These are phyloP conservation scores for Lithospermum erythrorhizon DNA, from an alignment of 257 asterid genomes.

Conservation along the genomic window DNA sequence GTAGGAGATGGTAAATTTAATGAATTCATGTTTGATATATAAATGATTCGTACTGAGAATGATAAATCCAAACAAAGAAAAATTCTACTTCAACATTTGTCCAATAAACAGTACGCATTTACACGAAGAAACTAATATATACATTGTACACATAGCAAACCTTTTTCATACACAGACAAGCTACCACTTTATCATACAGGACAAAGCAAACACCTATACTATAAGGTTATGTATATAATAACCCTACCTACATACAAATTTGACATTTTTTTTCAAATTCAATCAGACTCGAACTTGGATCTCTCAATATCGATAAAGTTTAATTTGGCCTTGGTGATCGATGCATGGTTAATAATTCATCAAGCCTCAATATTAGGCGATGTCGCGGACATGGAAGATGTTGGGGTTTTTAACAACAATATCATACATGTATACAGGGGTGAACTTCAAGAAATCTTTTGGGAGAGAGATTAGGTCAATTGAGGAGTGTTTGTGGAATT, in stretches of 20 bases:
- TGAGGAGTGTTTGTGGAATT: slow-evolving; percentile 69
- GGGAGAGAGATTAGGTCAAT: slow-evolving; percentile 84
- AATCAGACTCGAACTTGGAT: too few relatives aligned
- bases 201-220: not conserved
- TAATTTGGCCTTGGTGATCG: too few relatives aligned
- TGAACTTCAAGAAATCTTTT: slow-evolving; percentile 55
- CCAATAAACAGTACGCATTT: not conserved
- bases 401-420: slow-evolving; percentile 85
- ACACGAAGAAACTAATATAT: too few relatives aligned
- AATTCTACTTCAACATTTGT: not conserved
- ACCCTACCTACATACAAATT: not conserved
- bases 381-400: slow-evolving; percentile 69
- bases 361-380: not conserved
- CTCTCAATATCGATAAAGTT: too few relatives aligned
- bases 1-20: too few relatives aligned
- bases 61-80: too few relatives aligned
- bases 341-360: too few relatives aligned
- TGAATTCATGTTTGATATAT: too few relatives aligned
- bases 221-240: too few relatives aligned
- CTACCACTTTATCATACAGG: not conserved
- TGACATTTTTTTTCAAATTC: too few relatives aligned
- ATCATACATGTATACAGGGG: slow-evolving; percentile 78
- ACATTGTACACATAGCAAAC: not conserved
- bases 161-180: not conserved
- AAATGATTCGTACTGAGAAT: too few relatives aligned